Conservation (phyloP, 2,329 filamentous ascomycete genomes). For the Endothia cerciana region DNA sequence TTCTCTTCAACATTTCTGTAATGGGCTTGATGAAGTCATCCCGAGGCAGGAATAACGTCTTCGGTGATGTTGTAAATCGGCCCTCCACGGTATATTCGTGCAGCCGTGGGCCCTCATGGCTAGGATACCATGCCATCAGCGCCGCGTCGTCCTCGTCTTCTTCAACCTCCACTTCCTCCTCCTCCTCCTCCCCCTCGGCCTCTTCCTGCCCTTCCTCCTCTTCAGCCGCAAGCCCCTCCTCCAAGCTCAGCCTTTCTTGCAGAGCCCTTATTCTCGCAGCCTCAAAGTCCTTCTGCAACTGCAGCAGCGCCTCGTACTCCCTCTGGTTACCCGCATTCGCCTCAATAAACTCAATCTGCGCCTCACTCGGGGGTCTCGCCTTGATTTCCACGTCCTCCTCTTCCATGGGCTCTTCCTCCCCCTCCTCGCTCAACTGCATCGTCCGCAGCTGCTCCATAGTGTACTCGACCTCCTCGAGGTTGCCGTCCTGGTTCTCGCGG, state of each 20-base stretch:
- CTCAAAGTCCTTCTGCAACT: constrained; percentile 62
- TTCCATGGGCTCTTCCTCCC: constrained; percentile 39
- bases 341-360: constrained; percentile 49
- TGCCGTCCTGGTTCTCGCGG: constrained; percentile 58
- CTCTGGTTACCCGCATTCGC: constrained; percentile 56
- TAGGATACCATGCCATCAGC: constrained; percentile 32
- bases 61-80: constrained; percentile 73
- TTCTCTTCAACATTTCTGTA: constrained; percentile 66
- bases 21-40: constrained; percentile 73
- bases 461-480: constrained; percentile 65
- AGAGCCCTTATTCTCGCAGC: constrained; percentile 41
- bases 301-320: constrained; percentile 59
- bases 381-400: constrained; percentile 39
- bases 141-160: constrained; percentile 40
- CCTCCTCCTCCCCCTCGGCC: constrained; percentile 42
- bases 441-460: constrained; percentile 38
- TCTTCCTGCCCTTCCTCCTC: constrained; percentile 37
- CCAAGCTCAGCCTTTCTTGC: constrained; percentile 35
- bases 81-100: constrained; percentile 77
- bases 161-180: constrained; percentile 40
- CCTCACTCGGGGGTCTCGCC: constrained; percentile 37
- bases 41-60: constrained; percentile 75
- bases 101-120: constrained; percentile 52
- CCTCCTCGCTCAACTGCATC: constrained; percentile 51
- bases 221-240: constrained; percentile 27